Conservation (phyloP, 106 monocot genomes). For the Xerophyta viscosa region DNA sequence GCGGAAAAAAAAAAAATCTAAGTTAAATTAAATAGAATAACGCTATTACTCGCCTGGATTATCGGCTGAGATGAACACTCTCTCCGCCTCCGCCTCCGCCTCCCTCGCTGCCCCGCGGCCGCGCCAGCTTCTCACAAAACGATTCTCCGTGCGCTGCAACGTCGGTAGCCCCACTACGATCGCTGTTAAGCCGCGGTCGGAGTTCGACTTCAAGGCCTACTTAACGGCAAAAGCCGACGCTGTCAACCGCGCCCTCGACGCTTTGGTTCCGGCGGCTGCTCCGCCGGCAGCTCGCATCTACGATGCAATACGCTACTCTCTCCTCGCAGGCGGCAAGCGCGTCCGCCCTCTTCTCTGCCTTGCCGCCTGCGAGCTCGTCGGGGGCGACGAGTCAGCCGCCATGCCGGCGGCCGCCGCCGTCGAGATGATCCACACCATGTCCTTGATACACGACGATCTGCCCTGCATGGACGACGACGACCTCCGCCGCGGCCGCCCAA, state of each 20-base stretch:
- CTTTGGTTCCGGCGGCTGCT: conserved; percentile 17
- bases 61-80: too few species aligned
- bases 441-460: conserved; percentile 60
- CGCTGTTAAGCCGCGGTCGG: neutral
- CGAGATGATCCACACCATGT: conserved; percentile 80
- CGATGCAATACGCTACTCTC: conserved; percentile 70
- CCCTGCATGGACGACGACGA: neutral
- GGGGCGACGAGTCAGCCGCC: conserved; percentile 21
- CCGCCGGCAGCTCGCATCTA: conserved; percentile 34
- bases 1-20: too few species aligned
- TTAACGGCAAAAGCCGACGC: conserved; percentile 31
- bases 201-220: conserved; percentile 52
- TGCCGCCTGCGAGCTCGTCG: conserved; percentile 50
- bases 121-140: too few species aligned
- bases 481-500: too few species aligned
- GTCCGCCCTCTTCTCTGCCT: conserved; percentile 54
- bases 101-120: too few species aligned
- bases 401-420: conserved; percentile 39
- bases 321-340: conserved; percentile 59
- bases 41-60: too few species aligned
- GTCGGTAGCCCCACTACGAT: neutral
- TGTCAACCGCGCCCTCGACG: conserved; percentile 41
- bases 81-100: too few species aligned
- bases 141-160: neutral
- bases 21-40: too few species aligned